Evolutionary conservation across 1,139 yeast species (phyloP), one percentile per base, ranked within the genome.

Genomic region (Lizanozyma gosingica): DNA sequence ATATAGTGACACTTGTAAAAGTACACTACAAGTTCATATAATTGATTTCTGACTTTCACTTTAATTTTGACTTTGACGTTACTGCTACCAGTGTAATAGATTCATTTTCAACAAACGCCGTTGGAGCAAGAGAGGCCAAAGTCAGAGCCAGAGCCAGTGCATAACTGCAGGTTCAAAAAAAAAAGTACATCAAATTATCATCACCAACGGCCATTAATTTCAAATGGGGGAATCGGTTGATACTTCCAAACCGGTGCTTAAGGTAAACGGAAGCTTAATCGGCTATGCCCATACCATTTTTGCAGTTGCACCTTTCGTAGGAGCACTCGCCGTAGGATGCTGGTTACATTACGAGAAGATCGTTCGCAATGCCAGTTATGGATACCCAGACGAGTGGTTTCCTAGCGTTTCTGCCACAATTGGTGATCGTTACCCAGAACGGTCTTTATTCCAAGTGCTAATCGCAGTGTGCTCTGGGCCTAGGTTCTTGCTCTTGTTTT

Each of bases 321-420:
- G 80, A 0, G 95, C 97, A 2, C 68, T 88, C 33, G 59, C 71
- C 0, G 78, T 84, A 34, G 97, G 95, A 3, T 76, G 77, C 48
- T 67, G 67, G 44, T 68, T 88, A 14, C 97, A 88, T 59, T 88
- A 80, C 59, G 67, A 83, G 46, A 90, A 92, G 58, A 92, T 92
- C 54, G 96, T 92, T 11, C 71, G 80, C 52, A 92, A 92, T 58
- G 83, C 92, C 37, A 77, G 78, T 46, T 90, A 70, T 55, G 94
- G 95, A 0, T 92, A 86, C 56, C 98, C 98, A 1, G 94, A 88
- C 44, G 98, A 92, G 61, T 92, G 98, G 98, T 90, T 92, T 55
- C 98, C 98, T 1, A 83, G 94, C 52, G 98, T 92, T 2, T 83
- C 95, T 29, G 97, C 98, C 1, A 78, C 98, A 1, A 92, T 92